Base-by-base conservation (phyloP, 129 eudicot genomes). In the Tagetes erecta region DNA sequence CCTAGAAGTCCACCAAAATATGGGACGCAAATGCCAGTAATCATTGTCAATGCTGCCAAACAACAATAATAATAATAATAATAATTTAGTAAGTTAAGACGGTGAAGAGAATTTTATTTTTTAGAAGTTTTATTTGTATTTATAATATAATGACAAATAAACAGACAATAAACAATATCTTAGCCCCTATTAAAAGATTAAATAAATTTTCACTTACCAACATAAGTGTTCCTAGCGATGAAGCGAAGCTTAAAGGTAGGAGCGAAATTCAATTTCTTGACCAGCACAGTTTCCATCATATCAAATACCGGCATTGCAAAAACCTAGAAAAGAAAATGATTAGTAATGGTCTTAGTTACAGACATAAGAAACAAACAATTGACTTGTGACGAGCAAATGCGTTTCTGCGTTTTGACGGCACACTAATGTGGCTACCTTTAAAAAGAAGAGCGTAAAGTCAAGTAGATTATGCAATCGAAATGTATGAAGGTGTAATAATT, bases 241-340 rank as follows among this genome's bases (percentile, higher is more conserved):
- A 87, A 87, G 30, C 97, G 87, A 50, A 91, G 80, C 33, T 33
- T 69, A 67, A 62, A 72, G 46, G 62, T 87, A 13, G 97, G 97
- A 55, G 71, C 14, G 78, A 91, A 91, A 8, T 69, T 42, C 35
- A 91, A 20, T 68, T 86, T 86, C 86, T 84, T 91, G 20, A 87
- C 94, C 72, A 91, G 80, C 58, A 86, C 42, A 1, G 97, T 87
- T 68, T 91, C 97, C 1, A 87, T 36, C 94, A 91, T 87, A 62
- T 91, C 97, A 76, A 91, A 91, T 34, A 91, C 97, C 0, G 97
- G 97, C 80, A 91, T 91, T 1, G 97, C 97, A 69, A 85, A 91
- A 36, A 91, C 78, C 94, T 90, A 55, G 41, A 12, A 27, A 39
- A n/a, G 44, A 64, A 14, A 14, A 4, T 4, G 34, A 2, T 42